Percentiles rank a stretch among this genome's conserved stretches.
Conservation (phyloP, 768 basidiomycete genomes). For the Suillus brevipes region DNA sequence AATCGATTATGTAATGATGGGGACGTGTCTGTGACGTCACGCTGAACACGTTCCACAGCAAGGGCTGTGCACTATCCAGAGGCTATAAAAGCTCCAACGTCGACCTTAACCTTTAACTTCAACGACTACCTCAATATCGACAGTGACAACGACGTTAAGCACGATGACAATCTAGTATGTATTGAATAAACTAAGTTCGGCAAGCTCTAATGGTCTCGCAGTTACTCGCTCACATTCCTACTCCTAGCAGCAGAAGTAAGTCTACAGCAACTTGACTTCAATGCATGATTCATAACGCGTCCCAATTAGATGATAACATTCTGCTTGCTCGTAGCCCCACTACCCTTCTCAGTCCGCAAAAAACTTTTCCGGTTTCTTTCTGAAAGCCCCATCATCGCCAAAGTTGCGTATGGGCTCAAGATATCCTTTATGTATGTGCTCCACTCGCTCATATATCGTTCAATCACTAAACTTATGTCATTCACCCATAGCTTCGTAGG, state of each 20-base stretch:
- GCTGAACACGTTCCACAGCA: slow-evolving; percentile 21
- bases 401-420: slow-evolving; percentile 87
- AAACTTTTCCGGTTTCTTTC: slow-evolving; percentile 70
- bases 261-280: not conserved
- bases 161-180: slow-evolving; percentile 53
- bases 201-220: slow-evolving; percentile 25
- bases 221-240: slow-evolving; percentile 79
- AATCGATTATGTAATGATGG: slow-evolving; percentile 29
- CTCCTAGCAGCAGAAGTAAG: slow-evolving; percentile 74
- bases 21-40: slow-evolving; percentile 27
- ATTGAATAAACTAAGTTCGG: not conserved
- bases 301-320: slow-evolving; percentile 74
- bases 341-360: slow-evolving; percentile 78
- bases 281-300: not conserved
- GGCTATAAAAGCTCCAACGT: not conserved
- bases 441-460: not conserved
- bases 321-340: slow-evolving; percentile 77
- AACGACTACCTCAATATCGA: not conserved
- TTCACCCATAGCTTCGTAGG: slow-evolving; percentile 67
- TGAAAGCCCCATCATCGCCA: slow-evolving; percentile 70
- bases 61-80: not conserved
- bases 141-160: slow-evolving; percentile 2
- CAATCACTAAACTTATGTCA: not conserved
- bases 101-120: not conserved
- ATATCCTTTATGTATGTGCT: slow-evolving; percentile 84